Conservation (phyloP, 768 basidiomycete genomes). For the Mycena alexandri region DNA sequence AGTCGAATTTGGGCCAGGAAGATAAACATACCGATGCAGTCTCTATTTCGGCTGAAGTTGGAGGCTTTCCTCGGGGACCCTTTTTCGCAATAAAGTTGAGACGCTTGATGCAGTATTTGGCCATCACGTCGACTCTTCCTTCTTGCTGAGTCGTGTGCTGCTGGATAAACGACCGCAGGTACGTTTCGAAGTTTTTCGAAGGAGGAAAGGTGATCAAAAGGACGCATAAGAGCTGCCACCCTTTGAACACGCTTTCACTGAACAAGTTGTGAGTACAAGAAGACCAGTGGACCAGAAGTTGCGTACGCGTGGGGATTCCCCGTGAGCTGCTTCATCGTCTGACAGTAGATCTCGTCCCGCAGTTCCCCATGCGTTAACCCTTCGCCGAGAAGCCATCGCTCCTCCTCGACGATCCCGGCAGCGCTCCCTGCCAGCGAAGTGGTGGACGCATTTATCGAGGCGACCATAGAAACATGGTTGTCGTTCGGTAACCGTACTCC, state of each 20-base stretch:
- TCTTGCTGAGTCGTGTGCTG: slow-evolving; percentile 75
- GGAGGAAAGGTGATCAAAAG: slow-evolving; percentile 93
- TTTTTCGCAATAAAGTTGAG: slow-evolving; percentile 81
- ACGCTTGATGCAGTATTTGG: slow-evolving; percentile 89
- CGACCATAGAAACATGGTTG: slow-evolving; percentile 57
- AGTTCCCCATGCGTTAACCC: slow-evolving; percentile 86
- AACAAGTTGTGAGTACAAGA: slow-evolving; percentile 10
- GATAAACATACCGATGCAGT: slow-evolving; percentile 77
- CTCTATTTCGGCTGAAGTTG: slow-evolving; percentile 88
- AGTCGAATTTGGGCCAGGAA: background rate
- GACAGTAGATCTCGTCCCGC: slow-evolving; percentile 94
- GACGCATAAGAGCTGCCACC: slow-evolving; percentile 94
- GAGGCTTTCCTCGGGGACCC: slow-evolving; percentile 88
- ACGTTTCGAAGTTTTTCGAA: slow-evolving; percentile 91
- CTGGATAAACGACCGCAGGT: slow-evolving; percentile 84
- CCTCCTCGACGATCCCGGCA: slow-evolving; percentile 78
- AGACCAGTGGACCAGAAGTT: slow-evolving; percentile 31
- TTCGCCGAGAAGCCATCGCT: slow-evolving; percentile 86
- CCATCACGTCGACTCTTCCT: slow-evolving; percentile 89
- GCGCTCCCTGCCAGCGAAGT: slow-evolving; percentile 55
- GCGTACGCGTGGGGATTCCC: slow-evolving; percentile 83
- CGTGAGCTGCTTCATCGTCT: slow-evolving; percentile 91
- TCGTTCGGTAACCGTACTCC: slow-evolving; percentile 63
- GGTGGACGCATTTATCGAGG: slow-evolving; percentile 60
- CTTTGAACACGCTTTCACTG: slow-evolving; percentile 89